Conservation (phyloP, 352 stramenopile genomes). For the Phytophthora sp. region DNA sequence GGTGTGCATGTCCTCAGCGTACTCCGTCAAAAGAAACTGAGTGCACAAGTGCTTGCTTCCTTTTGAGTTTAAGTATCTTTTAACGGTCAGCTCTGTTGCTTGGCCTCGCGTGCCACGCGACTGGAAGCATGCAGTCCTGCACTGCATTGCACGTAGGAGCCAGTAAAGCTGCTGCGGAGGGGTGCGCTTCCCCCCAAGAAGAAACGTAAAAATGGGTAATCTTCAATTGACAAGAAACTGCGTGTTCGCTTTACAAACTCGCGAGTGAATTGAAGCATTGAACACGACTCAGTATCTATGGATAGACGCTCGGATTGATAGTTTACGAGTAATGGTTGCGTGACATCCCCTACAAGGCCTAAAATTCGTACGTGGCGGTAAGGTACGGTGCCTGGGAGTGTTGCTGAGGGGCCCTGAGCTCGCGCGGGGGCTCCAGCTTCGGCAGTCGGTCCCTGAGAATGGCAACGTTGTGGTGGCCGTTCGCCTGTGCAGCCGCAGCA, state of each 20-base stretch:
- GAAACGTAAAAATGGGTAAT: background rate
- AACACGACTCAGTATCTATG: constrained; percentile 12
- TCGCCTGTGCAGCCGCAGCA: constrained; percentile 28
- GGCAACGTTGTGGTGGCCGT: constrained; percentile 38
- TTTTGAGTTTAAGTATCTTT: no score
- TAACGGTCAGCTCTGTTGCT: no score
- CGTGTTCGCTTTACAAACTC: constrained; percentile 37
- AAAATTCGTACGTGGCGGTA: constrained; percentile 48
- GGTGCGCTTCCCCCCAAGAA: background rate
- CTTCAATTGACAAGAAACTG: constrained; percentile 11
- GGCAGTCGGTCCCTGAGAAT: constrained; percentile 41
- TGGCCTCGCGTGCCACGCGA: constrained; percentile 3
- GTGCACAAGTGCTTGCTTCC: constrained; percentile 10
- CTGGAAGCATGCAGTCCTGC: constrained; percentile 14
- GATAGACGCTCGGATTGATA: constrained; percentile 36
- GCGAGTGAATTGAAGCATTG: constrained; percentile 1
- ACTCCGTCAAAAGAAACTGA: no score
- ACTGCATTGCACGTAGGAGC: no score
- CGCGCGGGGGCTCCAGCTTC: constrained; percentile 33
- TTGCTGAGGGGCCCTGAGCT: constrained; percentile 20
- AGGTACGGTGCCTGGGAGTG: constrained; percentile 37
- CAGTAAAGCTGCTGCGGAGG: constrained; percentile 14
- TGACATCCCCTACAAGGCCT: constrained; percentile 20
- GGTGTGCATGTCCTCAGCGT: no score
- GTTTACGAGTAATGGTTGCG: constrained; percentile 37